Conservation (phyloP, 768 basidiomycete species). For the Termitomyces sp. region DNA sequence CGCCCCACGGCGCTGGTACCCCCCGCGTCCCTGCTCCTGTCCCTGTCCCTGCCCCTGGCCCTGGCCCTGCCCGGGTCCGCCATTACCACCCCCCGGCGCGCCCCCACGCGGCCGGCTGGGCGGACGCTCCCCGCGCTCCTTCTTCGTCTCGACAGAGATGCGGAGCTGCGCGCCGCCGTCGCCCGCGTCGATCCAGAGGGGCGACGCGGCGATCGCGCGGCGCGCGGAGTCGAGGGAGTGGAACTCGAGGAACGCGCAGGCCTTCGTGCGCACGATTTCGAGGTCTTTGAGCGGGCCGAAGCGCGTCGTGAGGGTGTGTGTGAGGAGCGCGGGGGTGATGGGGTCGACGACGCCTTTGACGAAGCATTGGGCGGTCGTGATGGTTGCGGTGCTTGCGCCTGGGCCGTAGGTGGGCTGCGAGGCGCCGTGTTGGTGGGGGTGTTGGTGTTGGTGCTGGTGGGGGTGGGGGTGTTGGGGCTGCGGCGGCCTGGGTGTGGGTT, state of each 20-base stretch:
- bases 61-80: conserved; percentile 36
- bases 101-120: conserved; percentile 60
- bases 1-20: too few species aligned
- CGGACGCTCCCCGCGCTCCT: conserved; percentile 86
- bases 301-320: conserved; percentile 45
- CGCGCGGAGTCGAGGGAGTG: conserved; percentile 71
- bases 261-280: conserved; percentile 84
- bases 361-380: conserved; percentile 81
- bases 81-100: conserved; percentile 50
- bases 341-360: conserved; percentile 78
- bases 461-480: not conserved
- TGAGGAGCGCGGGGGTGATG: conserved; percentile 50
- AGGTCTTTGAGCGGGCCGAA: conserved; percentile 86
- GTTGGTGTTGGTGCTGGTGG: conserved; percentile 32
- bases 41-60: conserved; percentile 16
- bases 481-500: conserved; percentile 19
- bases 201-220: conserved; percentile 76
- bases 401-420: conserved; percentile 30
- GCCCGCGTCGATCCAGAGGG: conserved; percentile 69
- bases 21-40: conserved; percentile 13
- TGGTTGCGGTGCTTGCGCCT: conserved; percentile 53
- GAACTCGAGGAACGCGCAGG: conserved; percentile 96
- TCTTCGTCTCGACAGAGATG: conserved; percentile 84
- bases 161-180: conserved; percentile 48
- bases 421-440: conserved; percentile 28